Conservation (phyloP, 2,329 filamentous ascomycete species). For the Epichloe scottii region DNA sequence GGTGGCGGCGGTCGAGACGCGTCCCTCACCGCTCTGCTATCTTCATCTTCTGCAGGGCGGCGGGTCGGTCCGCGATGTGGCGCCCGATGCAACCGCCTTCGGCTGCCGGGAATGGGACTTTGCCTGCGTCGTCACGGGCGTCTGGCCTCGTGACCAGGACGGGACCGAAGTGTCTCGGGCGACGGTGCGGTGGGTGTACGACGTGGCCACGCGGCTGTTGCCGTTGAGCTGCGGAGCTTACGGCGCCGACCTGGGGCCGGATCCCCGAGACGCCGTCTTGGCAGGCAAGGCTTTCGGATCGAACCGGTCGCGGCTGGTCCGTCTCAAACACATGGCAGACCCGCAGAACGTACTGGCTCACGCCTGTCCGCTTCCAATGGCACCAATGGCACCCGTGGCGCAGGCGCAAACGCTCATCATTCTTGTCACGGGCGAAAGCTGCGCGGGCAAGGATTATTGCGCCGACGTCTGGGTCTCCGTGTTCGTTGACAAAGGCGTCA, state of each 20-base stretch:
- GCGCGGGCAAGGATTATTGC: conserved; percentile 49
- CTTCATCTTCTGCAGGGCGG: conserved; percentile 50
- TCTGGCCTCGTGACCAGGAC: conserved; percentile 45
- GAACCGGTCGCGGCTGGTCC: conserved; percentile 35
- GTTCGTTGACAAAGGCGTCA: conserved; percentile 22
- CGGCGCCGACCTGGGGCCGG: conserved; percentile 49
- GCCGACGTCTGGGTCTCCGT: conserved; percentile 37
- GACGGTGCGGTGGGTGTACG: conserved; percentile 43
- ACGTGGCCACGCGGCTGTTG: conserved; percentile 32
- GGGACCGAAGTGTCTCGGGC: conserved; percentile 24
- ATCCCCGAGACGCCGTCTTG: conserved; percentile 41
- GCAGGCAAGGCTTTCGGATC: conserved; percentile 43
- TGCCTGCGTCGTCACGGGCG: conserved; percentile 50
- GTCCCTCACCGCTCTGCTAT: conserved; percentile 44
- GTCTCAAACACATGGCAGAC: conserved; percentile 37
- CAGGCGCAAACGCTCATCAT: conserved; percentile 36
- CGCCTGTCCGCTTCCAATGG: conserved; percentile 38
- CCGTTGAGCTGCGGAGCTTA: conserved; percentile 40
- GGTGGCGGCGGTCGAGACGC: conserved; percentile 29
- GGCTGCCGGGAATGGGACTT: conserved; percentile 52
- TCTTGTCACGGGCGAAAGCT: conserved; percentile 41
- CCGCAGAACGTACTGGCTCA: conserved; percentile 39
- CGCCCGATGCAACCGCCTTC: conserved; percentile 39
- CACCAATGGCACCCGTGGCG: conserved; percentile 17
- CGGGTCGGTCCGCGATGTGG: conserved; percentile 33